Evolutionary conservation across 2,329 filamentous ascomycete genomes (phyloP), one percentile per base, ranked within the genome.

Genomic region (Byssoonygena ceratinophila): DNA sequence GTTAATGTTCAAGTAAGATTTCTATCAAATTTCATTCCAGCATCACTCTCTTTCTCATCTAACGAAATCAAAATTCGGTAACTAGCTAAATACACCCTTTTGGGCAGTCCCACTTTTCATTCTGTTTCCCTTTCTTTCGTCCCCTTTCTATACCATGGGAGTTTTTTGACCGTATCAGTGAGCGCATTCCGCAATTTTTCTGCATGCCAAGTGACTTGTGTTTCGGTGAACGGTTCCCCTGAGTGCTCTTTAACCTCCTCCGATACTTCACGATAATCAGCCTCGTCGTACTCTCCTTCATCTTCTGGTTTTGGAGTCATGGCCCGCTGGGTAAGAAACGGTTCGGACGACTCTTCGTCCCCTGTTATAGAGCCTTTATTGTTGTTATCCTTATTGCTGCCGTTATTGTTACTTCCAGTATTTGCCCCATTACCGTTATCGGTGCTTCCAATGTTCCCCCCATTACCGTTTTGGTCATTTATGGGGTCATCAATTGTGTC

Each of bases 261-360:
- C 3, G 39, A 20, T 16, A 9, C 4, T 20, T 36, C 27, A 4
- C 29, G 8, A n/a, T 45, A 51, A 25, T 51, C 49, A 25, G 39
- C 41, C 40, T 51, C 49, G n/a, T 51, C 49, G 16, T 44, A 51
- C 40, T 51, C 49, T 7, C 49, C 49, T 44, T 51, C 49, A 14
- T 51, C 49, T 9, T 45, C 39, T n/a, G 40, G 40, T 12, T 29
- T 41, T 27, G 49, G 49, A 14, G 40, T 44, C 31, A 37, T 37
- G 11, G 49, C 49, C 27, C 27, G 49, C 11, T 51, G 27, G 2
- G 40, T 23, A 18, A 20, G 8, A n/a, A 44, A 51, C 14, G 40
- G 27, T 22, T 51, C 49, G 23, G 48, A 44, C 6, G 25, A 16
- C 14, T 45, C 40, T 22, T 51, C 49, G 1, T 8, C 27, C 27